Percentiles rank a stretch among this genome's conserved stretches.
These are phyloP conservation scores for Gonapodya sp. DNA, from an alignment of 192 early-diverging fungal species.

Conservation along the genomic window DNA sequence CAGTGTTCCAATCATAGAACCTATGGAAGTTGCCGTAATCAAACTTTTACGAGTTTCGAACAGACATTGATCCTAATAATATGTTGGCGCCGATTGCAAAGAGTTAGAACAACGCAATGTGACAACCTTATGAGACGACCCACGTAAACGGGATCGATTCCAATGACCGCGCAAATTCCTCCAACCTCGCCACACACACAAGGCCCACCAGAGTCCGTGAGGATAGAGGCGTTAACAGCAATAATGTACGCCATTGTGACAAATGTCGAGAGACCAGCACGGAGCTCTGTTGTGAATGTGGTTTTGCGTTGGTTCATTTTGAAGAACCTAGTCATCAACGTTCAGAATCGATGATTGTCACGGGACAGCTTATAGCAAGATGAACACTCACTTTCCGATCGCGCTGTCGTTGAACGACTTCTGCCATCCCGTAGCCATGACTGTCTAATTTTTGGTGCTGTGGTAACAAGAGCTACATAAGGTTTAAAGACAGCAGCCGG, in stretches of 20 bases:
- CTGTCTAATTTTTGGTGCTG: too few species aligned
- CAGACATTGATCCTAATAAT: conserved; percentile 40
- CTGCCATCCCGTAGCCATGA: neutral
- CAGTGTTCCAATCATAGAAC: conserved; percentile 37
- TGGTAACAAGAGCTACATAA: too few species aligned
- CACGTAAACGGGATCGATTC: conserved; percentile 43
- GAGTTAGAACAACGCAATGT: neutral
- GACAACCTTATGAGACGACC: conserved; percentile 29
- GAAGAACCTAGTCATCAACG: neutral
- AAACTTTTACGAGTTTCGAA: conserved; percentile 18
- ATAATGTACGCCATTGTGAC: conserved; percentile 42
- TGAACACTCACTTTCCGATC: neutral
- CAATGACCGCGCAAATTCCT: conserved; percentile 27
- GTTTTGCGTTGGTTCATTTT: conserved; percentile 12
- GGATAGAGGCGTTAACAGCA: conserved; percentile 62
- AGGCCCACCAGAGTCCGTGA: conserved; percentile 67
- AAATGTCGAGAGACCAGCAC: conserved; percentile 14
- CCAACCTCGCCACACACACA: conserved; percentile 56
- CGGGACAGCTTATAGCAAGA: too few species aligned
- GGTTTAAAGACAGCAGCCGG: too few species aligned
- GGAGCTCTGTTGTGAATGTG: conserved; percentile 21
- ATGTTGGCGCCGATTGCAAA: conserved; percentile 17
- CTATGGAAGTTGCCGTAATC: conserved; percentile 62
- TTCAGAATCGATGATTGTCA: neutral
- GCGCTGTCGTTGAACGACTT: neutral